Evolutionary conservation across 352 stramenopile species (phyloP).

Genomic region (Blastocystis sp.): DNA sequence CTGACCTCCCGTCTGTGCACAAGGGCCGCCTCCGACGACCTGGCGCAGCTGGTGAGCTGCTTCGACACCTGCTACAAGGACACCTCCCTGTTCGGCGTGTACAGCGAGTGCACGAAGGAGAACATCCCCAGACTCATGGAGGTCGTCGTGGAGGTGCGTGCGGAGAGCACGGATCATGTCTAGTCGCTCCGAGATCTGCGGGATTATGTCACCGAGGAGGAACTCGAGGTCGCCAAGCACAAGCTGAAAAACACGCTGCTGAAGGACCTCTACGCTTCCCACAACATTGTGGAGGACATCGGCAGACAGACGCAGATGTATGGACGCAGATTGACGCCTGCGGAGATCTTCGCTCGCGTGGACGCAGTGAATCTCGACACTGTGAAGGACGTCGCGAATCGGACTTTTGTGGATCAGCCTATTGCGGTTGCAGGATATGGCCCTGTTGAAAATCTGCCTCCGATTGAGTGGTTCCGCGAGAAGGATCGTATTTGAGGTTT

Average conservation of each 20-base stretch:
- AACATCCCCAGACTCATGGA: conserved; percentile 91
- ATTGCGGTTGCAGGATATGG: conserved; percentile 47
- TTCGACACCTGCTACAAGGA: conserved; percentile 99
- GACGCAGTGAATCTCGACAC: conserved; percentile 90
- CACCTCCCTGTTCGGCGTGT: conserved; percentile 96
- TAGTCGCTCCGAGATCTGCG: conserved; percentile 71
- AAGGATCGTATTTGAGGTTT: neutral
- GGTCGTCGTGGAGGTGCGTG: conserved; percentile 68
- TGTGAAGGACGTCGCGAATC: conserved; percentile 77
- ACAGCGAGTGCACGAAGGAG: conserved; percentile 72
- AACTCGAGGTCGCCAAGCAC: conserved; percentile 90
- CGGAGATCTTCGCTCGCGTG: conserved; percentile 96
- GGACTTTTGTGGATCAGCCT: conserved; percentile 64
- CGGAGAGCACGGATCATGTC: neutral
- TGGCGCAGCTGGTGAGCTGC: conserved; percentile 91
- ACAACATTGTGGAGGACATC: conserved; percentile 97
- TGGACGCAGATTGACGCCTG: conserved; percentile 87
- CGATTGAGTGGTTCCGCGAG: conserved; percentile 53
- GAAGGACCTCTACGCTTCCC: conserved; percentile 95
- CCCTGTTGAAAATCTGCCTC: conserved; percentile 28
- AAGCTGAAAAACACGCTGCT: conserved; percentile 98
- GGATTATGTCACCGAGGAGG: conserved; percentile 88
- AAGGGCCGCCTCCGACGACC: conserved; percentile 86
- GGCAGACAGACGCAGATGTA: conserved; percentile 83
- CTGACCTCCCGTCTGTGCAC: conserved; percentile 89